Conservation (phyloP, 805 yeast species). For the Saccharomyces kudriavzevii region DNA sequence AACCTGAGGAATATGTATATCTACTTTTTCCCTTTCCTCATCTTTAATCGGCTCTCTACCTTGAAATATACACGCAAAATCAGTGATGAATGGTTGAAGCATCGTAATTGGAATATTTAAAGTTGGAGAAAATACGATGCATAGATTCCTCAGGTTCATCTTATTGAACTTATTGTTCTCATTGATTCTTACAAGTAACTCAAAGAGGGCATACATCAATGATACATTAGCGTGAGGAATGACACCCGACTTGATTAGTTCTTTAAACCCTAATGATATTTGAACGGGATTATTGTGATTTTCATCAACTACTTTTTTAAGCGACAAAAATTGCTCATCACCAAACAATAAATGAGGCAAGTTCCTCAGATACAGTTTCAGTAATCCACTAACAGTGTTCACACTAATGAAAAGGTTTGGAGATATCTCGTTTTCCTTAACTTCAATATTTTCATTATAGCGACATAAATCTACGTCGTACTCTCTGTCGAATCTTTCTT, state of each 20-base stretch:
- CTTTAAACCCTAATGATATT: constrained; percentile 28
- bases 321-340: constrained; percentile 36
- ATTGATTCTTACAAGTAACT: constrained; percentile 57
- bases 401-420: constrained; percentile 46
- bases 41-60: constrained; percentile 37
- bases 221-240: constrained; percentile 52
- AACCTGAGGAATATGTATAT: constrained; percentile 43
- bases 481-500: constrained; percentile 56
- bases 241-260: constrained; percentile 24
- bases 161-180: constrained; percentile 56
- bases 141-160: constrained; percentile 74
- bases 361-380: constrained; percentile 75
- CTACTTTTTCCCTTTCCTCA: constrained; percentile 40
- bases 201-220: constrained; percentile 56
- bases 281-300: constrained; percentile 25
- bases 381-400: constrained; percentile 78
- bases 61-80: constrained; percentile 55
- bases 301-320: constrained; percentile 31
- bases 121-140: constrained; percentile 79
- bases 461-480: constrained; percentile 61
- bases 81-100: constrained; percentile 50
- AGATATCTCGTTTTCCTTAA: constrained; percentile 15
- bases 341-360: constrained; percentile 66
- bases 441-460: constrained; percentile 17
- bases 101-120: constrained; percentile 58